Evolutionary conservation across 108 stramenopile species (phyloP).

Genomic region (Cyclotella kingstonii): DNA sequence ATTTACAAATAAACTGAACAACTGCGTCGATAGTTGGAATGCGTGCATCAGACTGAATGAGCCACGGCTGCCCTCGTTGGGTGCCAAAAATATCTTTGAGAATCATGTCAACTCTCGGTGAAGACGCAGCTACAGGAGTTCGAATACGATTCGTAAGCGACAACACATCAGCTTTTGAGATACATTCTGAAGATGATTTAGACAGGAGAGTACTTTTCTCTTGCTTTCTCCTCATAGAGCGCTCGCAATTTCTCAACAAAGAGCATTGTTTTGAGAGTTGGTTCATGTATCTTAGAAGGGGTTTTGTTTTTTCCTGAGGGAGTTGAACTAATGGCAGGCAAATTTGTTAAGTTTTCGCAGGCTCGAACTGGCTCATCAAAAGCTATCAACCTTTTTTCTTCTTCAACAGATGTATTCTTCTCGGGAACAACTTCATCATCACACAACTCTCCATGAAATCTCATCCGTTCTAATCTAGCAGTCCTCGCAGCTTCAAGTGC

Average conservation of each 20-base stretch:
- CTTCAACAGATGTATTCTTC: not conserved
- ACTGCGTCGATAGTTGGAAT: no score
- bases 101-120: slow-evolving; percentile 51
- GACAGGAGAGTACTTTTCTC: slow-evolving; percentile 48
- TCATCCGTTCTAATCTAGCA: slow-evolving; percentile 37
- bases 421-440: slow-evolving; percentile 12
- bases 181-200: slow-evolving; percentile 7
- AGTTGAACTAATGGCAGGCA: not conserved
- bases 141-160: slow-evolving; percentile 31
- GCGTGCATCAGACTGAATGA: slow-evolving; percentile 65
- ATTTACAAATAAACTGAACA: no score
- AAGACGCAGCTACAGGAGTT: slow-evolving; percentile 57
- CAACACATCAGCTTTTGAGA: not conserved
- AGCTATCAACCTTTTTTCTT: not conserved
- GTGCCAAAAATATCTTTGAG: slow-evolving; percentile 51
- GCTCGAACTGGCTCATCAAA: not conserved
- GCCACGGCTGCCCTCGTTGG: slow-evolving; percentile 74
- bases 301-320: not conserved
- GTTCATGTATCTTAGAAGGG: no score
- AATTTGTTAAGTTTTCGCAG: not conserved
- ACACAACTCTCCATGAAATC: slow-evolving; percentile 41
- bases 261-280: slow-evolving; percentile 49
- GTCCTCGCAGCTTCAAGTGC: slow-evolving; percentile 49
- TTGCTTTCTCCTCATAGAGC: slow-evolving; percentile 61
- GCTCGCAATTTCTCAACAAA: slow-evolving; percentile 63